Base-by-base conservation (phyloP, 805 yeast species). In the Starmerella asiatica region DNA sequence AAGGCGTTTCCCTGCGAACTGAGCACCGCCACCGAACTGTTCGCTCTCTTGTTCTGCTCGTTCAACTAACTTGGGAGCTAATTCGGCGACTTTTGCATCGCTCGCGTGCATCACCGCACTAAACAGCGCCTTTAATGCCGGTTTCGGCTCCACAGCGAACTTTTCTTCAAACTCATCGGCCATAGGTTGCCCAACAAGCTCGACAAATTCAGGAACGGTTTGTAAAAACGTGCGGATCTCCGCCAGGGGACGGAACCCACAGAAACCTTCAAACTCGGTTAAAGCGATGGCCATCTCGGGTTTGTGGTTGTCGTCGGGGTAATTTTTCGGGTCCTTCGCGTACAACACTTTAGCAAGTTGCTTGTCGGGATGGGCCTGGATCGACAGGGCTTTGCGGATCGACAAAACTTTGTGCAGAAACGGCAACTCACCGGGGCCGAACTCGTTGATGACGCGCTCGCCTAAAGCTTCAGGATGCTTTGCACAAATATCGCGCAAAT, bases 201-300 rank as follows among this genome's bases (percentile, higher is more conserved):
- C 72, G 31, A 58, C 62, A 38, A 91, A 73, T 62, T 88, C 96
- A 3, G 93, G 88, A 36, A 91, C 72, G 12, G 71, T 70, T 43
- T 68, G 56, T 53, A 91, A 69, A 46, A 82, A 75, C 33, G 65
- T 65, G 35, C 77, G 77, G 50, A 91, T 71, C 62, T 85, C 79
- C 27, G 67, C 69, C 54, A 86, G 71, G 17, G 98, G 98, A 58
- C 91, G 79, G 68, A 91, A 91, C 0, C 98, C 98, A 63, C 98
- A 91, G 64, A 91, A 88, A 0, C 96, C 97, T 66, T 91, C 97
- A 54, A 91, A 91, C 45, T 75, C 82, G 18, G 97, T 86, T 39
- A 91, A 76, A 7, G 98, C 98, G 56, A 91, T 75, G 37, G 98
- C 97, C 98, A 91, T 91, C 62, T 91, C 98, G n/a, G 98, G 98